Percentiles rank a stretch among this genome's conserved stretches.
phyloP scores from a whole-genome alignment of 129 eudicot genomes.

The Artemisia annua region DNA sequence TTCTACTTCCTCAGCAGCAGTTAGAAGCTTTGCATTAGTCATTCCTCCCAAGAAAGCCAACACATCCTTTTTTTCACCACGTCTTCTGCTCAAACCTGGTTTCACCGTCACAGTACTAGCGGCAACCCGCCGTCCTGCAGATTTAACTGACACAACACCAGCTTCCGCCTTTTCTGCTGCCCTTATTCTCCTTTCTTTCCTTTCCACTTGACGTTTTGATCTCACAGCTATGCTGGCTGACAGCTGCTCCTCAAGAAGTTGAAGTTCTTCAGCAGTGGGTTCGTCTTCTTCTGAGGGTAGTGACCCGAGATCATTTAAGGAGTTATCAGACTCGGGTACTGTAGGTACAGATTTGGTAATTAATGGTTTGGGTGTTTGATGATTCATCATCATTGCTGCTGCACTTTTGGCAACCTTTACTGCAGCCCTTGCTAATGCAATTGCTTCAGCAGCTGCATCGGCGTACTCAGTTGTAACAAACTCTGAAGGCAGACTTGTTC shows the following conservation, averaged over 20 bases:
- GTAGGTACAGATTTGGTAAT: slow-evolving; percentile 21
- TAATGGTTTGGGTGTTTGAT: slow-evolving; percentile 25
- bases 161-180: slow-evolving; percentile 82
- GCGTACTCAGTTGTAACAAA: slow-evolving; percentile 61
- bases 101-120: slow-evolving; percentile 52
- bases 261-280: slow-evolving; percentile 70
- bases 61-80: slow-evolving; percentile 71
- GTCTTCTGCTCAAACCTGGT: slow-evolving; percentile 52
- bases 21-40: slow-evolving; percentile 65
- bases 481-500: slow-evolving; percentile 49
- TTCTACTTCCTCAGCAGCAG: slow-evolving; percentile 76
- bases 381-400: slow-evolving; percentile 56
- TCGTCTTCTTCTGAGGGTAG: slow-evolving; percentile 42
- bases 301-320: slow-evolving; percentile 23
- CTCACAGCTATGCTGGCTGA: slow-evolving; percentile 65
- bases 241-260: slow-evolving; percentile 57
- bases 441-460: slow-evolving; percentile 91
- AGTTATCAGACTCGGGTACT: slow-evolving; percentile 33
- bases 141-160: slow-evolving; percentile 53
- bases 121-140: slow-evolving; percentile 50
- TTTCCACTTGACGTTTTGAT: slow-evolving; percentile 75
- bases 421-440: slow-evolving; percentile 85
- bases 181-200: slow-evolving; percentile 66
- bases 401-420: slow-evolving; percentile 76
- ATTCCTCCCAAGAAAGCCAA: slow-evolving; percentile 74